Conservation (phyloP, 2,329 filamentous ascomycete species). For the Harringtonia lauricola region DNA sequence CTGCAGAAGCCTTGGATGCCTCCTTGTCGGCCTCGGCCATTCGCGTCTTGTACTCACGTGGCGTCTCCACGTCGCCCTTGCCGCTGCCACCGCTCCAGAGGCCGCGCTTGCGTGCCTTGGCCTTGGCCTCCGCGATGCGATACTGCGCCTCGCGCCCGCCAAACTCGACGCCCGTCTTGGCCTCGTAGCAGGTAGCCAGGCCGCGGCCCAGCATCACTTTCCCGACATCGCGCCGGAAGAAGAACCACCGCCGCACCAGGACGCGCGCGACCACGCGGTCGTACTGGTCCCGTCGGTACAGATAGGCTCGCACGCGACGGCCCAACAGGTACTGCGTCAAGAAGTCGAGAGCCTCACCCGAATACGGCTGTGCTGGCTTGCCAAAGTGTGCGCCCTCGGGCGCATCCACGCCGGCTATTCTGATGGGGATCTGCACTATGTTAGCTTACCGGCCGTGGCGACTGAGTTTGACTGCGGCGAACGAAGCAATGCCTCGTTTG, state of each 20-base stretch:
- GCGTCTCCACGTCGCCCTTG: slow-evolving; percentile 56
- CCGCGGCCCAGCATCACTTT: slow-evolving; percentile 80
- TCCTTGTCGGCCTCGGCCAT: slow-evolving; percentile 19
- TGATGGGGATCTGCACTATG: slow-evolving; percentile 62
- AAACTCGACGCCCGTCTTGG: slow-evolving; percentile 81
- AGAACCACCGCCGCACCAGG: slow-evolving; percentile 51
- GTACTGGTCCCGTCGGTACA: slow-evolving; percentile 85
- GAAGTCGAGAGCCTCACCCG: slow-evolving; percentile 72
- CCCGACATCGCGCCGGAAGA: slow-evolving; percentile 70
- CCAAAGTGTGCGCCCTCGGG: slow-evolving; percentile 92
- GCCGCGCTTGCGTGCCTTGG: slow-evolving; percentile 53
- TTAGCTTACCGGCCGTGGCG: no score
- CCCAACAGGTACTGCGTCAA: slow-evolving; percentile 62
- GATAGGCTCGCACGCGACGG: slow-evolving; percentile 66
- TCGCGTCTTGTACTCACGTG: slow-evolving; percentile 71
- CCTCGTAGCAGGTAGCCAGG: slow-evolving; percentile 86
- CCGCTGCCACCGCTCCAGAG: slow-evolving; percentile 64
- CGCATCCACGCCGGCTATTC: slow-evolving; percentile 85
- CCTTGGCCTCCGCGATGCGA: slow-evolving; percentile 52
- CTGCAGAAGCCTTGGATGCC: not conserved
- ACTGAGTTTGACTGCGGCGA: no score
- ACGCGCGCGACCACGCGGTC: slow-evolving; percentile 82
- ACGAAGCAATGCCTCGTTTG: no score
- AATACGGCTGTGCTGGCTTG: slow-evolving; percentile 71
- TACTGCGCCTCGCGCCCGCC: slow-evolving; percentile 59